Evolutionary conservation across 1,139 yeast species (phyloP).

Genomic region (Geotrichum fermentans): DNA sequence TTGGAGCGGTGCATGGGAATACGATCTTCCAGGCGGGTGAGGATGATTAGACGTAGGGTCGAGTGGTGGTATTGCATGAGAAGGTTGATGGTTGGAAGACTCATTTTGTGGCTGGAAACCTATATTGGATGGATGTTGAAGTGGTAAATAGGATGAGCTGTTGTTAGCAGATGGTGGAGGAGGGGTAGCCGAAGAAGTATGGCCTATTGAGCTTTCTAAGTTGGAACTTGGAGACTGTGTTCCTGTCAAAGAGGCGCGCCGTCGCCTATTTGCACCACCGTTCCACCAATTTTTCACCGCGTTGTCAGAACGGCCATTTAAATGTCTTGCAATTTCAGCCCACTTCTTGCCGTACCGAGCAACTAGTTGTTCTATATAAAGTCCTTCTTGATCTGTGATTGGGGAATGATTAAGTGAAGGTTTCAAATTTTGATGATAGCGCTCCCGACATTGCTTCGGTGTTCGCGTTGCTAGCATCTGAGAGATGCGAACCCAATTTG

Average conservation of each 20-base stretch:
- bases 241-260: conserved; percentile 44
- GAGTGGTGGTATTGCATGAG: background rate
- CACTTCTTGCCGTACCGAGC: conserved; percentile 80
- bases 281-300: conserved; percentile 98
- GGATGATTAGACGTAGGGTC: conserved; percentile 16
- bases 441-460: conserved; percentile 88
- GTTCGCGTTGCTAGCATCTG: conserved; percentile 70
- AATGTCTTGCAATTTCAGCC: conserved; percentile 90
- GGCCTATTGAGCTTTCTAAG: background rate
- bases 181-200: background rate
- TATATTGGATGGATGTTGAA: background rate
- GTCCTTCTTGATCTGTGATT: conserved; percentile 80
- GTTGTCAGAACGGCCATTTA: conserved; percentile 82
- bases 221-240: background rate
- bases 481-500: conserved; percentile 86
- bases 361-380: conserved; percentile 72
- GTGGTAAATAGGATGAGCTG: background rate
- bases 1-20: background rate
- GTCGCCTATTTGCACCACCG: conserved; percentile 78
- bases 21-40: background rate
- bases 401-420: conserved; percentile 80
- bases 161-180: background rate
- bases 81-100: background rate
- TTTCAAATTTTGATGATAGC: conserved; percentile 87
- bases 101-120: background rate